These are phyloP conservation scores for Zymoseptoria tritici DNA, from an alignment of 2,329 filamentous ascomycete genomes.

Conservation along the genomic window DNA sequence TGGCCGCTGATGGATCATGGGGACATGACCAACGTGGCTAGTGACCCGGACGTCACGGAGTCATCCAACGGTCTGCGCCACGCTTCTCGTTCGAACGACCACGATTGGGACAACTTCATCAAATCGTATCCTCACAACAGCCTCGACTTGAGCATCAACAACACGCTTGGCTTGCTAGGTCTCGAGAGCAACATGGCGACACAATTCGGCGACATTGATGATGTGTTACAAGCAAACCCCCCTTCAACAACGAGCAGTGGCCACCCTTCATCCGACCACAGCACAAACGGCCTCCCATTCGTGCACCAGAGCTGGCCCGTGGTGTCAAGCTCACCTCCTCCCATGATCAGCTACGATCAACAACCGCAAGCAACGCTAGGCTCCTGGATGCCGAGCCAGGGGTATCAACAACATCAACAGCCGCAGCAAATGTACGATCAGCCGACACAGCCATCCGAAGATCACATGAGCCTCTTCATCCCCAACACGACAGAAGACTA, in stretches of 20 bases:
- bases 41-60: slow-evolving; percentile 15
- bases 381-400: slow-evolving; percentile 11
- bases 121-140: slow-evolving; percentile 7
- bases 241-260: slow-evolving; percentile 5
- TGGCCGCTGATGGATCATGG: slow-evolving; percentile 11
- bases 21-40: slow-evolving; percentile 9
- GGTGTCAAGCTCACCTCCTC: slow-evolving; percentile 1
- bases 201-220: slow-evolving; percentile 13
- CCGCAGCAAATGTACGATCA: slow-evolving; percentile 1
- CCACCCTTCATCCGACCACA: slow-evolving; percentile 4
- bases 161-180: slow-evolving; percentile 7
- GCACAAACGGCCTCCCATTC: slow-evolving; percentile 5
- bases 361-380: slow-evolving; percentile 8
- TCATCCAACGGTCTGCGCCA: slow-evolving; percentile 11
- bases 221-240: slow-evolving; percentile 8
- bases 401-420: slow-evolving; percentile 11
- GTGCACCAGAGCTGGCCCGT: slow-evolving; percentile 10
- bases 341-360: slow-evolving; percentile 8
- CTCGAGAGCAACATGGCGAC: slow-evolving; percentile 9
- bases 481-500: not conserved
- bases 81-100: slow-evolving; percentile 14
- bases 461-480: not conserved
- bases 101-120: slow-evolving; percentile 14
- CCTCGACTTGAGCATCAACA: slow-evolving; percentile 4
- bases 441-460: not conserved